Evolutionary conservation across 2,329 filamentous ascomycete genomes (phyloP).

Genomic region (Davidsoniella virescens): DNA sequence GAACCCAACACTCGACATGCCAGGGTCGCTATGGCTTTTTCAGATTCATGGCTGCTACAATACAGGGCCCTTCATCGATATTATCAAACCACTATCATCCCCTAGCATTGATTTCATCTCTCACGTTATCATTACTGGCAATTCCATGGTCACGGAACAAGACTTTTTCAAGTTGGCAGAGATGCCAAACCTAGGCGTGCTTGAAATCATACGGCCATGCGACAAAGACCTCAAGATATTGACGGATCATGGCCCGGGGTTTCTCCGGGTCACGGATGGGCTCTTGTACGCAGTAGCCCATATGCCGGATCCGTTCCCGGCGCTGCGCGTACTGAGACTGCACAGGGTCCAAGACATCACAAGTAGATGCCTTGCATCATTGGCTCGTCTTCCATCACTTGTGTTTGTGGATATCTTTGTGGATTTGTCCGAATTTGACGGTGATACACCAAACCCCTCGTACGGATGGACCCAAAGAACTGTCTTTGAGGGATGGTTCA

Average conservation of each 20-base stretch:
- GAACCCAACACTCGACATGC: neutral
- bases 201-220: conserved; percentile 29
- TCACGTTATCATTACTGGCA: conserved; percentile 25
- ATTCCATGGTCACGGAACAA: conserved; percentile 21
- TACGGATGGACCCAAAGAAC: no score
- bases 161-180: conserved; percentile 27
- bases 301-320: conserved; percentile 25
- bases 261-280: conserved; percentile 27
- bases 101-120: conserved; percentile 24
- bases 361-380: conserved; percentile 24
- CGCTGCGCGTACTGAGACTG: conserved; percentile 30
- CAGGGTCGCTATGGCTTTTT: conserved; percentile 3
- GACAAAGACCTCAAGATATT: neutral
- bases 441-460: no score
- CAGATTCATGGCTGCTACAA: conserved; percentile 3
- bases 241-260: conserved; percentile 11
- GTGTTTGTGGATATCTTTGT: conserved; percentile 24
- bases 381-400: conserved; percentile 28
- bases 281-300: conserved; percentile 31
- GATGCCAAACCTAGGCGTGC: conserved; percentile 30
- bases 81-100: conserved; percentile 12
- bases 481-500: no score
- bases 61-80: conserved; percentile 1
- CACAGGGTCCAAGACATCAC: conserved; percentile 26
- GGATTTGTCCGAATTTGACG: no score